Evolutionary conservation across 1,139 yeast species (phyloP), one percentile per base, ranked within the genome.

Genomic region (Lodderomyces theae): DNA sequence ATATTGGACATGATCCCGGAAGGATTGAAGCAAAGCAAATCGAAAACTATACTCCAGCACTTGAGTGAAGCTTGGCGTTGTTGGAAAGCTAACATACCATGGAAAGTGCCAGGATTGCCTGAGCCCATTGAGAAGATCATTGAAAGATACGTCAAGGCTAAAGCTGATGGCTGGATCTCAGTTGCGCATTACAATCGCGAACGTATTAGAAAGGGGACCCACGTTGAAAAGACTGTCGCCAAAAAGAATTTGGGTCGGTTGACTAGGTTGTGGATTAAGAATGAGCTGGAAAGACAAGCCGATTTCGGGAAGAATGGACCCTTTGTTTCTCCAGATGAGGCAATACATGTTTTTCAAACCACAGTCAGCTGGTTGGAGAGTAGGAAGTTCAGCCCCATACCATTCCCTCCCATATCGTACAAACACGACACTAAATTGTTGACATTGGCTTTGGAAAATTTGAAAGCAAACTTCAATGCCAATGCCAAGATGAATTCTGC

Each of bases 1-100:
- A 90, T 94, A 37, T 67, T 92, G 44, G 99, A 92, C 56, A 89
- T 89, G 96, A 89, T 94, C 40, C 98, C 98, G 0, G 96, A 88
- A 50, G 96, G 96, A 1, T 76, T 94, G 48, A 86, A 87, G 52
- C 95, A 88, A 54, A 86, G 79, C 51, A 90, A 89, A 57, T 81
- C 96, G 2, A 84, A 86, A 54, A 83, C 95, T 0, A 86, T 94
- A 41, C 66, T 94, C 38, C 97, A 92, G 54, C 99, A 94, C 62
- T 69, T 94, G 42, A 86, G 96, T 57, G 98, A 94, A 60, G 98
- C 98, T 0, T 94, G 99, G 99, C 72, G 98, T 58, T 92, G 98
- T 59, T 94, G 98, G 98, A 94, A 94, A 60, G 98, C 98, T 2
- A 90, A 92, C 55, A 85, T 92, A 45, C 96, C 97, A 1, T 94